These are phyloP conservation scores for Ephemerocybe angulata DNA, from an alignment of 768 basidiomycete species.

Conservation along the genomic window DNA sequence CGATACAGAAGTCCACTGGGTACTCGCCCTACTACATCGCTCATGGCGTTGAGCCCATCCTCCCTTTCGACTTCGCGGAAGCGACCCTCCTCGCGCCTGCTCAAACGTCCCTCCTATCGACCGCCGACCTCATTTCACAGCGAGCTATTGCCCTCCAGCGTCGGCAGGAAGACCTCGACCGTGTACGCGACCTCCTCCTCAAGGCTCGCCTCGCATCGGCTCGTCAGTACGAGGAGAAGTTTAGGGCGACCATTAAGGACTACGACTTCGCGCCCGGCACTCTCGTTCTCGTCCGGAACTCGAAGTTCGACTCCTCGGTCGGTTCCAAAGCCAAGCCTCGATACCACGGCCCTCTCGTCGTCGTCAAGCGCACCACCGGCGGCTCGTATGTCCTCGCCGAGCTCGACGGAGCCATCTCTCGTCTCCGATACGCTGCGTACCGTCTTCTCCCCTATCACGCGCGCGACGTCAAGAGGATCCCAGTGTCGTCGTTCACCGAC, in stretches of 20 bases:
- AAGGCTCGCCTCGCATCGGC: conserved; percentile 8
- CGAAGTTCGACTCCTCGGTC: conserved; percentile 20
- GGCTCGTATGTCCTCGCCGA: conserved; percentile 24
- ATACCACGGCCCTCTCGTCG: conserved; percentile 32
- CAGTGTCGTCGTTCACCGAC: too few relatives aligned
- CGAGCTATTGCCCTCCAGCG: conserved; percentile 24
- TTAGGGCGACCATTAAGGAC: conserved; percentile 12
- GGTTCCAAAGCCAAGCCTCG: conserved; percentile 24
- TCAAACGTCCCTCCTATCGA: conserved; percentile 5
- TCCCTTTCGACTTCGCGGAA: conserved; percentile 27
- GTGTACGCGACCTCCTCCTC: conserved; percentile 15
- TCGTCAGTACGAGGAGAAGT: conserved; percentile 23
- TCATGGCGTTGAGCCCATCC: conserved; percentile 30
- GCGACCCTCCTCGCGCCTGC: conserved; percentile 13
- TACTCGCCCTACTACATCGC: conserved; percentile 34
- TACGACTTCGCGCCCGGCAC: conserved; percentile 22
- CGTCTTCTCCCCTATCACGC: too few relatives aligned
- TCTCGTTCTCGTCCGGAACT: conserved; percentile 32
- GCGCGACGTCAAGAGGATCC: too few relatives aligned
- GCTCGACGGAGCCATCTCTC: too few relatives aligned
- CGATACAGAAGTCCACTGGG: conserved; percentile 26
- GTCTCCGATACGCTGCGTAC: too few relatives aligned
- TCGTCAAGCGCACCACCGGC: conserved; percentile 20
- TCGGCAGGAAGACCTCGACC: conserved; percentile 19
- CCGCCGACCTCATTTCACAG: conserved; percentile 19